phyloP scores from a whole-genome alignment of 345 rosid species.

The Lumnitzera littorea region DNA sequence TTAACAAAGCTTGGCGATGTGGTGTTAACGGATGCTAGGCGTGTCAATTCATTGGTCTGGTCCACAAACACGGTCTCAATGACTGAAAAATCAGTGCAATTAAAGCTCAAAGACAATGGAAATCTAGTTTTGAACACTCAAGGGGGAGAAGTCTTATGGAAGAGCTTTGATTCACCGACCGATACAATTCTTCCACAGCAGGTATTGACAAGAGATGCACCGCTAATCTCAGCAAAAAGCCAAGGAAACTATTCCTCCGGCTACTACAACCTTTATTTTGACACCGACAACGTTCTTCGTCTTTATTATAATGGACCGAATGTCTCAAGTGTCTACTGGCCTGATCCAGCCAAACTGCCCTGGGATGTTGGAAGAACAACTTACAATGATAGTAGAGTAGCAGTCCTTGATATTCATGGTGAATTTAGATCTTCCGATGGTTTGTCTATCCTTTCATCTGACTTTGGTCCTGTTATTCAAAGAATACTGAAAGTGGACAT shows the following conservation, averaged over 20 bases:
- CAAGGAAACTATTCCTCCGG: constrained; percentile 16
- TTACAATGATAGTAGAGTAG: constrained; percentile 18
- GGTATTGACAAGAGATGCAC: constrained; percentile 5
- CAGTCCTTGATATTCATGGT: constrained; percentile 14
- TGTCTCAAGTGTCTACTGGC: constrained; percentile 25
- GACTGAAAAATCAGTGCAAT: background rate
- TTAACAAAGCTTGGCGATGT: constrained; percentile 2
- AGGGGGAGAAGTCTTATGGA: constrained; percentile 11
- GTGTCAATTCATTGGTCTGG: constrained; percentile 14
- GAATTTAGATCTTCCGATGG: constrained; percentile 17
- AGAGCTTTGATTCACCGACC: constrained; percentile 29
- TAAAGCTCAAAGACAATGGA: constrained; percentile 20
- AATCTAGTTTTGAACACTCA: constrained; percentile 17
- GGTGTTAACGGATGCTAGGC: constrained; percentile 15
- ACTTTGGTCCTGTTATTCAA: constrained; percentile 10
- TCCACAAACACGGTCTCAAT: constrained; percentile 3
- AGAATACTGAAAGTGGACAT: constrained; percentile 23
- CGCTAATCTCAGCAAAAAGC: constrained; percentile 16
- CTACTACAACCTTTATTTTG: constrained; percentile 17
- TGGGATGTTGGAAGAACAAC: constrained; percentile 18
- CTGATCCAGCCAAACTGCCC: constrained; percentile 6
- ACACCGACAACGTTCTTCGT: constrained; percentile 19
- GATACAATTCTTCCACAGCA: constrained; percentile 32
- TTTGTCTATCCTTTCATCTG: constrained; percentile 9
- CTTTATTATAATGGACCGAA: constrained; percentile 16